phyloP scores from a whole-genome alignment of 2,329 filamentous ascomycete species.

The Teratosphaeria pseudoeucalypti region DNA sequence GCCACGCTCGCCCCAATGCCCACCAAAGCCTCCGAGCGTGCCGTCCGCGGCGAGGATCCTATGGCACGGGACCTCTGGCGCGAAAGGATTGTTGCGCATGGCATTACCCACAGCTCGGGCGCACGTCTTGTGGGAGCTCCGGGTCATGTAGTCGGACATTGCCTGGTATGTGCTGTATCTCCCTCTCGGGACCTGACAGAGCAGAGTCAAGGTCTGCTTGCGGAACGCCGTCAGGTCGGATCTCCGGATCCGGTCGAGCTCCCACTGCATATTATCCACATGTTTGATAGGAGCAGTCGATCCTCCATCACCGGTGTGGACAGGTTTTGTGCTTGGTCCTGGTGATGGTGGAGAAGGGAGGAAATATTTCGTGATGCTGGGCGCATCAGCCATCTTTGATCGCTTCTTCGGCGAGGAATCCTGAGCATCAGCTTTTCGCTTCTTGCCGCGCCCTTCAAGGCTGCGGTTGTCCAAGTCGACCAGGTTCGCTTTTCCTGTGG shows the following conservation, averaged over 20 bases:
- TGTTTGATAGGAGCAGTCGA: not conserved
- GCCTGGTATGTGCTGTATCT: slow-evolving; percentile 28
- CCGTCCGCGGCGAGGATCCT: slow-evolving; percentile 26
- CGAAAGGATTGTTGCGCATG: slow-evolving; percentile 33
- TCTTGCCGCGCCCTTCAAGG: slow-evolving; percentile 30
- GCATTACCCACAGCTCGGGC: slow-evolving; percentile 32
- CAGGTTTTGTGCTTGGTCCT: not conserved
- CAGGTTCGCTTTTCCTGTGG: slow-evolving; percentile 28
- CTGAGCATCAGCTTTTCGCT: slow-evolving; percentile 7
- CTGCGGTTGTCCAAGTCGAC: slow-evolving; percentile 31
- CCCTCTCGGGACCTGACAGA: slow-evolving; percentile 26
- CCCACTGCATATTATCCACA: slow-evolving; percentile 11
- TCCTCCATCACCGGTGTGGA: not conserved
- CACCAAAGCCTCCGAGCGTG: slow-evolving; percentile 42
- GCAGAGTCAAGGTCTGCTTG: slow-evolving; percentile 24
- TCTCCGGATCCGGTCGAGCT: slow-evolving; percentile 31
- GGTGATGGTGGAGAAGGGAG: slow-evolving; percentile 15
- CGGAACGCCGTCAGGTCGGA: slow-evolving; percentile 43
- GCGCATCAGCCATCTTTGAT: slow-evolving; percentile 4
- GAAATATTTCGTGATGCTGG: slow-evolving; percentile 22
- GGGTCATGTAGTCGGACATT: slow-evolving; percentile 24
- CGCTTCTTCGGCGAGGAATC: slow-evolving; percentile 12
- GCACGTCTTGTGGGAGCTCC: slow-evolving; percentile 25
- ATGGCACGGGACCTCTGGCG: slow-evolving; percentile 34
- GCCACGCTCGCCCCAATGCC: slow-evolving; percentile 38